A percentile compares a stretch with the other conserved stretches of the same genome.
phyloP scores from a whole-genome alignment of 176 grass and related monocot genomes.

The Paspalum vaginatum region DNA sequence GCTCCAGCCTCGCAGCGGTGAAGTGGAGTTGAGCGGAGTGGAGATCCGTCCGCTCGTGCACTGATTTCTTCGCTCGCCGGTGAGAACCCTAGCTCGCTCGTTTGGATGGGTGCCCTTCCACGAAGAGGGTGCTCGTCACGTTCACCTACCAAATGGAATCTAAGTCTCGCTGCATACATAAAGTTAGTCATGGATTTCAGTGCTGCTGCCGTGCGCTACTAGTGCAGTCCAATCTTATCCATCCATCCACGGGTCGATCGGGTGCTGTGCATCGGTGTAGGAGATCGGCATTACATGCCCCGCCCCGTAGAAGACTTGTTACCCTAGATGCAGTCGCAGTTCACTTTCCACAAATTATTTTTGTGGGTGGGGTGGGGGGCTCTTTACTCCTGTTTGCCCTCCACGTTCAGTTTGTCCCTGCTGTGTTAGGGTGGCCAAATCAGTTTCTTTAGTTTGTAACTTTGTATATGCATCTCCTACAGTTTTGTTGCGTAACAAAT shows the following conservation, averaged over 20 bases:
- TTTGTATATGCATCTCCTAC: not conserved
- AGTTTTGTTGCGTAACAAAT: not conserved
- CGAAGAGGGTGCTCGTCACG: not conserved
- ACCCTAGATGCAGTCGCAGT: not conserved
- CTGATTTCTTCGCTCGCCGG: not conserved
- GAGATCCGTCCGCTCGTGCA: not conserved
- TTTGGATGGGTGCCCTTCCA: not conserved
- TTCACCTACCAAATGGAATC: not conserved
- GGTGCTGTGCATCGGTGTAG: not conserved
- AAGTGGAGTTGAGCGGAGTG: not conserved
- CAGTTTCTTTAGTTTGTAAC: not conserved
- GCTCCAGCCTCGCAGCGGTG: not conserved
- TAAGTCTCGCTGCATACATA: not conserved
- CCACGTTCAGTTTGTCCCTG: not conserved
- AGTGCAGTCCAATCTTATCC: not conserved
- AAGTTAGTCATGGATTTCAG: not conserved
- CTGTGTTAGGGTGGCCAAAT: not conserved
- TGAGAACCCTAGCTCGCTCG: constrained; percentile 32
- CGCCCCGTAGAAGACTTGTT: not conserved
- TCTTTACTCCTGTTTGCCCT: not conserved
- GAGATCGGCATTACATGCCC: constrained; percentile 11
- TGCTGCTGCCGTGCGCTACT: not conserved
- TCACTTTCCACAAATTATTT: not conserved
- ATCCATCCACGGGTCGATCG: not conserved
- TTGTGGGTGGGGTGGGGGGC: too few relatives aligned